Conservation (phyloP, 495 filamentous ascomycete species). For the Chaetomium cochliodes region DNA sequence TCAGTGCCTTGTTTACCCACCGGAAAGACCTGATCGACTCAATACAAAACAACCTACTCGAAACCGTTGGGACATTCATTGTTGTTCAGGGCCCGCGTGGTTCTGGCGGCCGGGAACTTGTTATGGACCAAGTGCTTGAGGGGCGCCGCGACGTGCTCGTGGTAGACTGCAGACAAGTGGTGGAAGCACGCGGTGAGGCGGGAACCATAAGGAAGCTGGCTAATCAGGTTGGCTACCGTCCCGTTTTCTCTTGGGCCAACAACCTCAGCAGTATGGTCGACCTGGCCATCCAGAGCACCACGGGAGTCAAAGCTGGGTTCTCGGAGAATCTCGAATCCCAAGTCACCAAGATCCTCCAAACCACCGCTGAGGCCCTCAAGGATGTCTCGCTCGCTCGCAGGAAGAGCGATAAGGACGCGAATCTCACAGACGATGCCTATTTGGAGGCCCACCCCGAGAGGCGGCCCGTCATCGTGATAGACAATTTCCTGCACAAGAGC, state of each 20-base stretch:
- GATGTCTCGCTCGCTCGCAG: slow-evolving; percentile 67
- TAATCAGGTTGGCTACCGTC: slow-evolving; percentile 81
- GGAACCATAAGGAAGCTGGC: slow-evolving; percentile 82
- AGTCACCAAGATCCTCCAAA: slow-evolving; percentile 87
- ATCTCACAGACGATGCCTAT: slow-evolving; percentile 79
- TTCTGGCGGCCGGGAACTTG: slow-evolving; percentile 84
- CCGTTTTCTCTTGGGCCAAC: slow-evolving; percentile 95
- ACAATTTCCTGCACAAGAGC: slow-evolving; percentile 87
- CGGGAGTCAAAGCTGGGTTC: slow-evolving; percentile 91
- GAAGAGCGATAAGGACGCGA: slow-evolving; percentile 71
- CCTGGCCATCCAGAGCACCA: slow-evolving; percentile 87
- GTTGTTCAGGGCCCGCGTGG: slow-evolving; percentile 90
- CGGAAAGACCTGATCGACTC: slow-evolving; percentile 75
- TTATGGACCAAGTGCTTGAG: slow-evolving; percentile 79
- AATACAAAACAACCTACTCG: slow-evolving; percentile 80
- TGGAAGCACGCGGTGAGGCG: slow-evolving; percentile 88
- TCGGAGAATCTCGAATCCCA: slow-evolving; percentile 92
- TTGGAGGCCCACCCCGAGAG: slow-evolving; percentile 86
- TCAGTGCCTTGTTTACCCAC: slow-evolving; percentile 85
- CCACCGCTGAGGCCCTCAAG: slow-evolving; percentile 76
- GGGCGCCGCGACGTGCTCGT: slow-evolving; percentile 74
- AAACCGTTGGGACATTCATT: slow-evolving; percentile 88
- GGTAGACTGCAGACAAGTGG: slow-evolving; percentile 93
- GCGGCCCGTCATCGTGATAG: slow-evolving; percentile 83
- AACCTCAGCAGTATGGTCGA: slow-evolving; percentile 88